Evolutionary conservation across 805 yeast species (phyloP).

Genomic region (Saccharomycopsis schoenii): DNA sequence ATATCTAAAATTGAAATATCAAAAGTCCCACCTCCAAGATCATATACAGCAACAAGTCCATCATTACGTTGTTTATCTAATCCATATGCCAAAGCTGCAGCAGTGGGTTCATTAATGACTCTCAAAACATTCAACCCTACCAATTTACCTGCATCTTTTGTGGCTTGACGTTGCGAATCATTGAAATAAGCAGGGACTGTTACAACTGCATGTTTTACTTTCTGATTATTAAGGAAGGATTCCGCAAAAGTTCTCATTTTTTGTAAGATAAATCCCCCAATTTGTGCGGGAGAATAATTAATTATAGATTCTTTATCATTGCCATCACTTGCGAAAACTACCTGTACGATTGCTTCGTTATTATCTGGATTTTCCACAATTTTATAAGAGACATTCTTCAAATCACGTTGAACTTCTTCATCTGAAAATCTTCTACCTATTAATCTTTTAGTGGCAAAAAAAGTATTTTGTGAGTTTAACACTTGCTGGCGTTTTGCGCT

Average conservation of each 20-base stretch:
- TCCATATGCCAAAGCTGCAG: conserved; percentile 79
- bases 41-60: conserved; percentile 44
- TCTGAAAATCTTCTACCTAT: conserved; percentile 67
- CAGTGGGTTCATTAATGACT: conserved; percentile 78
- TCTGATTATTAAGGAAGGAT: conserved; percentile 36
- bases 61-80: conserved; percentile 35
- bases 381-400: conserved; percentile 51
- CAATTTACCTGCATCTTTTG: conserved; percentile 66
- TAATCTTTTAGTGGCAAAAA: conserved; percentile 72
- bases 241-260: conserved; percentile 63
- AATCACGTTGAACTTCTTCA: conserved; percentile 59
- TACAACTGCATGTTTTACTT: conserved; percentile 62
- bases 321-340: conserved; percentile 22
- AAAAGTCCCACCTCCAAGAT: conserved; percentile 80
- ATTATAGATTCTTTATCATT: conserved; percentile 23
- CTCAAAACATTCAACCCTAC: conserved; percentile 70
- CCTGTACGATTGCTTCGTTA: conserved; percentile 60
- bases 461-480: conserved; percentile 66
- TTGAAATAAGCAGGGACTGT: conserved; percentile 83
- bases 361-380: conserved; percentile 43
- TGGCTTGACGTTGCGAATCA: conserved; percentile 75
- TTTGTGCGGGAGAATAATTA: conserved; percentile 56
- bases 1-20: conserved; percentile 72
- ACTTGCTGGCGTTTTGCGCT: conserved; percentile 73
- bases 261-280: conserved; percentile 53